Evolutionary conservation across 257 asterid genomes (phyloP).

Genomic region (Przewalskia tangutica): DNA sequence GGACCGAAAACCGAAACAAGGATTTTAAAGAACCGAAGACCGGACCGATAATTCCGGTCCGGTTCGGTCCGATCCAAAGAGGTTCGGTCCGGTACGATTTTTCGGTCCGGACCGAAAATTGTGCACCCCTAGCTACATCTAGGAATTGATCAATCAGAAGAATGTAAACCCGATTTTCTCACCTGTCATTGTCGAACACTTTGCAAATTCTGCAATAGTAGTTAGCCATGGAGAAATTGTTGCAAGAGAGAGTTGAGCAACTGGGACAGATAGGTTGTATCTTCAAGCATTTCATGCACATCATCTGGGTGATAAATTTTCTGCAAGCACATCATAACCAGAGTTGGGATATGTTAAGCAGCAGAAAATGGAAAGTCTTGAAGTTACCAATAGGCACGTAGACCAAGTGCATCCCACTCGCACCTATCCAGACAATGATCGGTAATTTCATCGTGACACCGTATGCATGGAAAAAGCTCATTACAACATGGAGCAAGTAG

Average conservation of each 20-base stretch:
- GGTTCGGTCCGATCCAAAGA: no score
- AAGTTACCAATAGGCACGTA: slow-evolving; percentile 8
- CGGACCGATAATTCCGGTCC: no score
- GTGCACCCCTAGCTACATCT: no score
- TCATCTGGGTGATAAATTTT: slow-evolving; percentile 54
- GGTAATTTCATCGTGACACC: slow-evolving; percentile 73
- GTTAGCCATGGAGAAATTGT: slow-evolving; percentile 66
- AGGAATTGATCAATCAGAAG: no score
- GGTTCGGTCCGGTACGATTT: no score
- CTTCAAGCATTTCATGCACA: slow-evolving; percentile 82
- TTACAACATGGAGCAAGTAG: slow-evolving; percentile 73
- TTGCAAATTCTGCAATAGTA: slow-evolving; percentile 77
- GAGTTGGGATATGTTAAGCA: slow-evolving; percentile 12
- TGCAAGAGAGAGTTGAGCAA: slow-evolving; percentile 45
- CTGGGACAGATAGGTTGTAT: slow-evolving; percentile 55
- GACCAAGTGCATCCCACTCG: slow-evolving; percentile 13
- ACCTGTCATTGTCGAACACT: slow-evolving; percentile 73
- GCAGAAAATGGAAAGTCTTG: neutral
- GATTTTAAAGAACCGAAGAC: no score
- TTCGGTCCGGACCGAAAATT: no score
- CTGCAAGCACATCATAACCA: slow-evolving; percentile 35
- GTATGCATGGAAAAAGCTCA: slow-evolving; percentile 69
- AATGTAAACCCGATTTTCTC: neutral
- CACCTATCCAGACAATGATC: slow-evolving; percentile 80
- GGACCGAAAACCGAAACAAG: no score